Evolutionary conservation across 2,329 filamentous ascomycete genomes (phyloP), one percentile per base, ranked within the genome.

Genomic region (Paradendryphiella salina): DNA sequence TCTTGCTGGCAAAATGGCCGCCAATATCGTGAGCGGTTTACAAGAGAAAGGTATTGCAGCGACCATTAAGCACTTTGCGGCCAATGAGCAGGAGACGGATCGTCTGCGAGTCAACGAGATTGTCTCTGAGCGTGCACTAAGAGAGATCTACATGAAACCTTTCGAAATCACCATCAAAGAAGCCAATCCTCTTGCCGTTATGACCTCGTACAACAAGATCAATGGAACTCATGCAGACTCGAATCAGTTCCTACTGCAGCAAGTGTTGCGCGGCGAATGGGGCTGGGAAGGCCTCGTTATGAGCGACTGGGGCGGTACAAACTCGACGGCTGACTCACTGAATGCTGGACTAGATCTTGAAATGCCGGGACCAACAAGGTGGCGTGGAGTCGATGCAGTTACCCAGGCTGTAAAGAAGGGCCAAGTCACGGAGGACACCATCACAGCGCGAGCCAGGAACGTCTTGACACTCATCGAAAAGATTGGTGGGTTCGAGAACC

Each of bases 151-250:
- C 61, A 56, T 79, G 62, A 79, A 83, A 35, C 79, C 81, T 0
- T 89, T 88, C 69, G 87, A 88, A 70, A 81, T 85, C n/a, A 81
- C 85, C 6, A 86, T 90, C 52, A 81, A 88, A 36, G 87, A 89
- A 61, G 85, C 77, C 4, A 85, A 82, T 11, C 87, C 85, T 1
- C 84, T 79, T 66, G 80, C 81, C 34, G 81, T 89, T 56, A 91
- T 91, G 88, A 84, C 85, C 28, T 82, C 87, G 0, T 91, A 91
- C 67, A 84, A 88, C 64, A 84, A 85, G 57, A 85, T 90, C 60
- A 88, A 91, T 57, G 88, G 87, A 7, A 76, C 85, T 11, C 86
- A 88, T 6, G 79, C 82, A 0, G 83, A 89, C 50, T 81, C 87
- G 1, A 82, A 88, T 67, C 77, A 81, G 32, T 82, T 86, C 50